Base-by-base conservation (phyloP, 257 asterid genomes). In the Lithospermum erythrorhizon region DNA sequence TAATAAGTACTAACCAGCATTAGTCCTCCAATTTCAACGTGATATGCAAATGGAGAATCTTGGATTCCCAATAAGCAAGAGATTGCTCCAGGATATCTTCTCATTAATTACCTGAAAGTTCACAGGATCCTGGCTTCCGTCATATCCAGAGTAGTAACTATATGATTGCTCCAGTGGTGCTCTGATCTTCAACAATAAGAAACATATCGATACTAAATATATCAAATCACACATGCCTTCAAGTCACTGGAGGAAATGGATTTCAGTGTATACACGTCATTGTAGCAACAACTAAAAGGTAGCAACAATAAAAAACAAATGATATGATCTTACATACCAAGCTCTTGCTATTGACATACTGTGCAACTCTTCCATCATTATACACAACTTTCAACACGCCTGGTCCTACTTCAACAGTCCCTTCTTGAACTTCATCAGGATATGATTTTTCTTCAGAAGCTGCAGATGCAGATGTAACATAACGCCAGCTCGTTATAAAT, bases 371-470 rank as follows among this genome's bases (percentile, higher is more conserved):
- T 60, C 95, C 96, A 61, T 81, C 78, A 57, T 94, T 81, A 77
- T 73, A 91, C 57, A 73, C 64, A 64, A 91, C 94, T 81, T 81
- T 91, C 90, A 91, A 79, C 70, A 78, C 64, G 55, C 96, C 96
- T 9, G 87, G 67, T 53, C 98, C 98, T 32, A 86, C 79, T 81
- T 79, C 83, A 59, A 91, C 75, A 27, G 55, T 69, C 67, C 75
- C 79, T 53, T 57, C 65, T 73, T 78, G 85, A 67, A 75, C 72
- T 64, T 76, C 84, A 49, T 58, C 76, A 59, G 71, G 58, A 53
- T 35, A 45, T 13, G 56, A 52, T 64, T 76, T 76, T 58, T 63
- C 73, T 48, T 59, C 73, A 35, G 72, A 74, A 72, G 59, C 78
- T 67, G 86, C 71, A 76, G 80, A 87, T 83, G 80, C 66, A 66